Conservation (phyloP, 306 rosid genomes). For the Rubus idaeus region DNA sequence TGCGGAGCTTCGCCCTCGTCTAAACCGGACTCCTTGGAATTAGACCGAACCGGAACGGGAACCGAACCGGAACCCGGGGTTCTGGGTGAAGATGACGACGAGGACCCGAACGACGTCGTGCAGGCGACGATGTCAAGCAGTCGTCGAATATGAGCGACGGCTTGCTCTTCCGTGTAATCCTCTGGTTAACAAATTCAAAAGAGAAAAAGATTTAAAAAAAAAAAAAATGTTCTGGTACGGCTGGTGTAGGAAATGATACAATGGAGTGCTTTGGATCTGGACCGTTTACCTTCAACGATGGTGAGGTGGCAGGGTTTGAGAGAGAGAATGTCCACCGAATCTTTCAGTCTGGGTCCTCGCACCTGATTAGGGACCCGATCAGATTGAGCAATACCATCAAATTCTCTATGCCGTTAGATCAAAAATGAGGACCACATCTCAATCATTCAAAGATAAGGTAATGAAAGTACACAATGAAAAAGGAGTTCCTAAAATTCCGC, state of each 20-base stretch:
- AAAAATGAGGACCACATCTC: neutral
- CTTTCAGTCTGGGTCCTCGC: conserved; percentile 68
- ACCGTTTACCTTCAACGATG: conserved; percentile 60
- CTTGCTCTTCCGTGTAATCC: conserved; percentile 74
- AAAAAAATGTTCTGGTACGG: neutral
- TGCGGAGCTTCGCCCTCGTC: conserved; percentile 25
- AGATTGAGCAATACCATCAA: no score
- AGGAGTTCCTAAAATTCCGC: neutral
- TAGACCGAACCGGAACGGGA: conserved; percentile 24
- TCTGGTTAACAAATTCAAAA: conserved; percentile 30
- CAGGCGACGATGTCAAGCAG: conserved; percentile 82
- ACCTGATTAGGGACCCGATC: conserved; percentile 37
- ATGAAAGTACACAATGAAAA: neutral
- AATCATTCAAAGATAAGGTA: neutral
- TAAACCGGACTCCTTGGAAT: conserved; percentile 36
- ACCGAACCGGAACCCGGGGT: conserved; percentile 15
- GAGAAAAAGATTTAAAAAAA: neutral
- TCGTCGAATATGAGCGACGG: conserved; percentile 72
- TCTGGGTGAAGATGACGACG: conserved; percentile 40
- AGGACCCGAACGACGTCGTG: conserved; percentile 57
- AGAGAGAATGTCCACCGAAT: conserved; percentile 69
- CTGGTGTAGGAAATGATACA: neutral
- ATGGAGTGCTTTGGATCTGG: neutral
- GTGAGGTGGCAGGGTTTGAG: conserved; percentile 84
- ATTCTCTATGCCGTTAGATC: neutral